phyloP scores from a whole-genome alignment of 768 basidiomycete genomes.

The Cantharellus anzutake region DNA sequence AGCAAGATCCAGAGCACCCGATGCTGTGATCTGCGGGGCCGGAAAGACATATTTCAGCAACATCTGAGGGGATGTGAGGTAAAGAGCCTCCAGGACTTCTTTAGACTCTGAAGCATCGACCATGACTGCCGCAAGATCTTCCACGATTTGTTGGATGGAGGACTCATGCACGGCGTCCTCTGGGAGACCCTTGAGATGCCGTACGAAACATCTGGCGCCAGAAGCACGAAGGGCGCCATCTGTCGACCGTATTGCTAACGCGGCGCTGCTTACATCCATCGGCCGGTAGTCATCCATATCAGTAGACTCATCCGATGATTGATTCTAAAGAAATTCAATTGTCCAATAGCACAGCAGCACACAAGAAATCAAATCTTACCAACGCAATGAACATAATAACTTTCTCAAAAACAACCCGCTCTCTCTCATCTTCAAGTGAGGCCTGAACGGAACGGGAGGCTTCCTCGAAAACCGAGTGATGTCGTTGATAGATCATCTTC shows the following conservation, averaged over 20 bases:
- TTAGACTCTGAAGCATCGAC: background rate
- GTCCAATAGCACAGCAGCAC: background rate
- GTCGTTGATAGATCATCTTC: background rate
- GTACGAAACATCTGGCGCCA: background rate
- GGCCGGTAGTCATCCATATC: too few species aligned
- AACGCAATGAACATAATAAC: background rate
- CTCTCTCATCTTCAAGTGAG: background rate
- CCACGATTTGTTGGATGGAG: background rate
- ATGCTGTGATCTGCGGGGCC: too few species aligned
- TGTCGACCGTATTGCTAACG: conserved; percentile 10
- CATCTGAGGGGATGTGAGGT: background rate
- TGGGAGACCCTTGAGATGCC: background rate
- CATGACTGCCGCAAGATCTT: background rate
- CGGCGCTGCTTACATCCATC: too few species aligned
- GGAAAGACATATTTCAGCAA: background rate
- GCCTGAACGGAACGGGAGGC: background rate
- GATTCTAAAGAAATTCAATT: too few species aligned
- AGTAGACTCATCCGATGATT: too few species aligned
- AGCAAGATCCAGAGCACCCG: background rate
- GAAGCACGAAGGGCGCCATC: background rate
- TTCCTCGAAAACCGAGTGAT: background rate
- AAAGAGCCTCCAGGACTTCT: background rate
- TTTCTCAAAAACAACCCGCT: background rate
- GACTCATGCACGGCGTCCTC: background rate
- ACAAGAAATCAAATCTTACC: background rate